These are phyloP conservation scores for Chlorencoelia australis DNA, from an alignment of 2,329 filamentous ascomycete genomes.

Conservation along the genomic window DNA sequence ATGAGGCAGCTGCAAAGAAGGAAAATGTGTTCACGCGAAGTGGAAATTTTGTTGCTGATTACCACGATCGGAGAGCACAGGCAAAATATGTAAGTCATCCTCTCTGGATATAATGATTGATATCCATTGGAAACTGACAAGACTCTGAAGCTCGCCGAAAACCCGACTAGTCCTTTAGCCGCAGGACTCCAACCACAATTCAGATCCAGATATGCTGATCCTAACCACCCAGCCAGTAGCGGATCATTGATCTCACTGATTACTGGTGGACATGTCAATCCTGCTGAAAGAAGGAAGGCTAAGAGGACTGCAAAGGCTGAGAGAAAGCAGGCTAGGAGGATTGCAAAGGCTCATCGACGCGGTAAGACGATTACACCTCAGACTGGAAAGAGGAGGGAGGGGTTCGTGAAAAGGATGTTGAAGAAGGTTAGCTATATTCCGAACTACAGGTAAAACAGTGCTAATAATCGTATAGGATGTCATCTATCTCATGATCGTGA, in stretches of 20 bases:
- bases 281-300: background rate
- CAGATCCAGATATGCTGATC: conserved; percentile 39
- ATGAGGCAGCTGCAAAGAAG: conserved; percentile 20
- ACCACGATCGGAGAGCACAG: conserved; percentile 27
- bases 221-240: conserved; percentile 39
- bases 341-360: conserved; percentile 5
- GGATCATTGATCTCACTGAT: conserved; percentile 37
- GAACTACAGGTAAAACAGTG: background rate
- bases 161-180: conserved; percentile 33
- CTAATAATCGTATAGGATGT: conserved; percentile 30
- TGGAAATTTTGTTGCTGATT: conserved; percentile 28
- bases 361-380: conserved; percentile 9
- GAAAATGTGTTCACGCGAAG: conserved; percentile 25
- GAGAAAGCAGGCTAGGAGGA: conserved; percentile 5
- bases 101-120: background rate
- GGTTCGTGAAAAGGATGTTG: conserved; percentile 22
- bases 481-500: conserved; percentile 41
- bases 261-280: conserved; percentile 34
- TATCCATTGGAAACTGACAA: background rate
- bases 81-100: conserved; percentile 25
- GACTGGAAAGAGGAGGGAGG: conserved; percentile 10
- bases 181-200: conserved; percentile 29
- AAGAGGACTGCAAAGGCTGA: background rate
- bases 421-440: conserved; percentile 19
- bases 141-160: conserved; percentile 19